These are phyloP conservation scores for Marchantia polymorpha DNA, from an alignment of 225 moss, liverwort and hornwort species.

Conservation along the genomic window DNA sequence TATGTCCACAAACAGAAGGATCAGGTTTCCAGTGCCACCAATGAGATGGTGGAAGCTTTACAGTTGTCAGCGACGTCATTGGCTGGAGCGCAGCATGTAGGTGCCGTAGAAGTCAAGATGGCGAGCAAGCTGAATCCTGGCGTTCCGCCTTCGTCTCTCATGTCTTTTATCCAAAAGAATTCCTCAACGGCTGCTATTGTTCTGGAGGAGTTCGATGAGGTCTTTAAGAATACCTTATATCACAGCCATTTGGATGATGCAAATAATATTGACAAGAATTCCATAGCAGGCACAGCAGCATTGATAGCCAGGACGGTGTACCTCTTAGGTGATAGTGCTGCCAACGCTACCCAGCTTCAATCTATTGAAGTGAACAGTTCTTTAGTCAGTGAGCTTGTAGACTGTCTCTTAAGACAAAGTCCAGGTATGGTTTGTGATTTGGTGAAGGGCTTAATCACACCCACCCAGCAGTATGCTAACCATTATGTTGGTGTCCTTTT, in stretches of 20 bases:
- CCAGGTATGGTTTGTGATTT: slow-evolving; percentile 81
- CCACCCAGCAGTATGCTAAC: slow-evolving; percentile 60
- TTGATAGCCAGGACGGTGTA: slow-evolving; percentile 67
- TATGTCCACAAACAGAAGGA: slow-evolving; percentile 67
- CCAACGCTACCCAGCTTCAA: slow-evolving; percentile 46
- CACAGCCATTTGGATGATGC: slow-evolving; percentile 73
- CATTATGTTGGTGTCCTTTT: slow-evolving; percentile 89
- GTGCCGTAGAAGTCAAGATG: slow-evolving; percentile 57
- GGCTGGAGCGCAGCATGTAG: slow-evolving; percentile 25
- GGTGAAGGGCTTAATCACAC: slow-evolving; percentile 72
- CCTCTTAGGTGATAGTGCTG: slow-evolving; percentile 62
- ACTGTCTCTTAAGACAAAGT: slow-evolving; percentile 49
- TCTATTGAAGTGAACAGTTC: slow-evolving; percentile 77
- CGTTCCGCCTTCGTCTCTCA: slow-evolving; percentile 92
- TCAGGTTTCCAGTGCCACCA: slow-evolving; percentile 34
- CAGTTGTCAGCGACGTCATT: slow-evolving; percentile 50
- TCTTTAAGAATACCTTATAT: slow-evolving; percentile 62
- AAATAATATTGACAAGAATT: slow-evolving; percentile 55
- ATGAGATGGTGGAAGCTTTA: slow-evolving; percentile 73
- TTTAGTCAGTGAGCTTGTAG: slow-evolving; percentile 71
- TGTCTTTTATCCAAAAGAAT: slow-evolving; percentile 73
- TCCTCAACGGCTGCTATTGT: slow-evolving; percentile 58
- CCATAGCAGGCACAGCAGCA: slow-evolving; percentile 62
- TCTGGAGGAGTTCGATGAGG: slow-evolving; percentile 84
- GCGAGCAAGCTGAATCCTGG: slow-evolving; percentile 71